These are phyloP conservation scores for Tetraselmis chui DNA, from an alignment of 139 green algal species.

Conservation along the genomic window DNA sequence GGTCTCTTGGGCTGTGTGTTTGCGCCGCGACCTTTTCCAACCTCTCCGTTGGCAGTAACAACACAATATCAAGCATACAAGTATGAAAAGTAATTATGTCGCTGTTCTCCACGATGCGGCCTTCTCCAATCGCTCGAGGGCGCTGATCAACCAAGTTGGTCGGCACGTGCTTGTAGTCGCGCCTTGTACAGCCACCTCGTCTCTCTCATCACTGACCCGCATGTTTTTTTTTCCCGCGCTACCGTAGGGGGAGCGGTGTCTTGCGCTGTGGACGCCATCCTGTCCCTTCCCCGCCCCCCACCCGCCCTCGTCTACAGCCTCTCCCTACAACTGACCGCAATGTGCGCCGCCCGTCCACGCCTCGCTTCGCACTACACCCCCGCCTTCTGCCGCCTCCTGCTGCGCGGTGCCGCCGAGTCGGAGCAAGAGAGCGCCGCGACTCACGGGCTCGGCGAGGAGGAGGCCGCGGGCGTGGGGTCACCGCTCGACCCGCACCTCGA, in stretches of 20 bases:
- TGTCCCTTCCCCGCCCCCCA: background rate
- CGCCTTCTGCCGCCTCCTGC: background rate
- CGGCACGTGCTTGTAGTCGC: no score
- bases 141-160: no score
- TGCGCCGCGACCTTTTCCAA: no score
- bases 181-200: no score
- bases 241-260: background rate
- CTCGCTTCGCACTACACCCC: background rate
- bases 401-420: background rate
- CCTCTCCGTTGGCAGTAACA: no score
- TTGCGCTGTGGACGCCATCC: background rate
- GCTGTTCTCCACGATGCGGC: no score
- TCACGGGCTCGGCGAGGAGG: background rate
- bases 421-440: background rate
- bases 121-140: no score
- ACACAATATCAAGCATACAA: no score
- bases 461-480: background rate
- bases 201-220: no score
- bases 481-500: background rate
- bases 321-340: background rate
- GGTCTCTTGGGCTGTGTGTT: no score
- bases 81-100: no score
- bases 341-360: background rate
- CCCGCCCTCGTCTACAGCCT: background rate
- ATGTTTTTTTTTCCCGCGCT: background rate